phyloP scores from a whole-genome alignment of 441 rosid genomes.

The Theobroma grandiflorum region DNA sequence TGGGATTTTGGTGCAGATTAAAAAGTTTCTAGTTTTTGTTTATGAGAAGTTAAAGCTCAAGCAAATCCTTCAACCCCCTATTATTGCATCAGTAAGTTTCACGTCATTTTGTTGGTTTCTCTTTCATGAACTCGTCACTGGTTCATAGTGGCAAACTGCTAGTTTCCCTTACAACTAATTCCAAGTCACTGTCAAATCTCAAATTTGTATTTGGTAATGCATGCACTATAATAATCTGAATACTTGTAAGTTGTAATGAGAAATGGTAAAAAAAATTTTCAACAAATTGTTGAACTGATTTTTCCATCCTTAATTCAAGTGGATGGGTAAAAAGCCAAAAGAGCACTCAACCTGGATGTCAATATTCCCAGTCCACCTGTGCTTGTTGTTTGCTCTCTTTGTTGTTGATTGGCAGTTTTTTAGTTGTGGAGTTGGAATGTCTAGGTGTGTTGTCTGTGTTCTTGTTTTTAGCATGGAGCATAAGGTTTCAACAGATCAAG shows the following conservation, averaged over 20 bases:
- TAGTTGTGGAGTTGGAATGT: background rate
- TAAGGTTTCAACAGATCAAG: background rate
- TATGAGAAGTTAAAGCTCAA: constrained; percentile 88
- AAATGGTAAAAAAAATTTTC: background rate
- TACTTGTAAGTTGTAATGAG: background rate
- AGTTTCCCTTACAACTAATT: background rate
- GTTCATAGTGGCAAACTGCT: background rate
- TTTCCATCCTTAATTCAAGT: background rate
- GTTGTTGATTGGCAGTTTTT: background rate
- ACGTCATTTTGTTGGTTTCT: background rate
- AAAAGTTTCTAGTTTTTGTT: constrained; percentile 52
- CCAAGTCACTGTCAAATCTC: background rate
- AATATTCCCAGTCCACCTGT: background rate
- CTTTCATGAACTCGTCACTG: background rate
- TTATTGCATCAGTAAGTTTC: constrained; percentile 88
- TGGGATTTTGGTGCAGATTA: constrained; percentile 52
- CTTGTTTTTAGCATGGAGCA: background rate
- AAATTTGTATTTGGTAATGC: background rate
- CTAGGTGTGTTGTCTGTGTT: background rate
- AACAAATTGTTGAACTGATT: background rate
- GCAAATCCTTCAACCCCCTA: constrained; percentile 95
- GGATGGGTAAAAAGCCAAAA: background rate
- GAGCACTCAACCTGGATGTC: background rate
- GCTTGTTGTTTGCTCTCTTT: background rate
- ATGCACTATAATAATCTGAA: background rate